Conservation (phyloP, 2,329 filamentous ascomycete genomes). For the Calonectria leucothoes region DNA sequence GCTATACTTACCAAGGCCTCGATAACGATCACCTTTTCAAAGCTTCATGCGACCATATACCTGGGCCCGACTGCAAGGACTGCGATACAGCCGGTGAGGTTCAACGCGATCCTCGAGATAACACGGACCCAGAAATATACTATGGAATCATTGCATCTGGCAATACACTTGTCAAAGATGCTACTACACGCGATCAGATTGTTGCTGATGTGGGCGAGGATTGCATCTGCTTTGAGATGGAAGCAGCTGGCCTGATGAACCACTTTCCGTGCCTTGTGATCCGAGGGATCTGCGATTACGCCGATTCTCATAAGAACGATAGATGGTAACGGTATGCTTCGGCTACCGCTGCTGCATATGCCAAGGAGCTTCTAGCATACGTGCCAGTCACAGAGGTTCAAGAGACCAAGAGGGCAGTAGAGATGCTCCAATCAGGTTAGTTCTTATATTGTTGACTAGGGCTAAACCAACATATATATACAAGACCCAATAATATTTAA, state of each 20-base stretch:
- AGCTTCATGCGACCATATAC: too few relatives aligned
- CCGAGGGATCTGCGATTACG: background rate
- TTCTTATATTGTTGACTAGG: too few relatives aligned
- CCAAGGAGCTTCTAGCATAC: background rate
- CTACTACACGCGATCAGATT: background rate
- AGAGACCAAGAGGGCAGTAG: background rate
- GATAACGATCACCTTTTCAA: too few relatives aligned
- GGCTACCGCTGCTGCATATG: background rate
- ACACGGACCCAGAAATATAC: too few relatives aligned
- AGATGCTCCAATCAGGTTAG: background rate
- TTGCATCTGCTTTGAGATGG: background rate
- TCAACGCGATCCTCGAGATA: too few relatives aligned
- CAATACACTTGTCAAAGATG: background rate
- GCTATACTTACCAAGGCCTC: too few relatives aligned
- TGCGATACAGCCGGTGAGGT: too few relatives aligned
- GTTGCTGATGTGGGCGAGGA: background rate
- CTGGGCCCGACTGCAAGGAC: too few relatives aligned
- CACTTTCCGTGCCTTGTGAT: background rate
- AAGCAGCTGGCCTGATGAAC: background rate
- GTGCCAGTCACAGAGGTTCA: background rate
- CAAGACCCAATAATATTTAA: background rate
- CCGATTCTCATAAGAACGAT: background rate
- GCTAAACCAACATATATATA: too few relatives aligned
- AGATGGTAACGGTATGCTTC: background rate
- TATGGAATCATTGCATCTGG: too few relatives aligned